Evolutionary conservation across 306 rosid genomes (phyloP).

Genomic region (Glycyrrhiza uralensis): DNA sequence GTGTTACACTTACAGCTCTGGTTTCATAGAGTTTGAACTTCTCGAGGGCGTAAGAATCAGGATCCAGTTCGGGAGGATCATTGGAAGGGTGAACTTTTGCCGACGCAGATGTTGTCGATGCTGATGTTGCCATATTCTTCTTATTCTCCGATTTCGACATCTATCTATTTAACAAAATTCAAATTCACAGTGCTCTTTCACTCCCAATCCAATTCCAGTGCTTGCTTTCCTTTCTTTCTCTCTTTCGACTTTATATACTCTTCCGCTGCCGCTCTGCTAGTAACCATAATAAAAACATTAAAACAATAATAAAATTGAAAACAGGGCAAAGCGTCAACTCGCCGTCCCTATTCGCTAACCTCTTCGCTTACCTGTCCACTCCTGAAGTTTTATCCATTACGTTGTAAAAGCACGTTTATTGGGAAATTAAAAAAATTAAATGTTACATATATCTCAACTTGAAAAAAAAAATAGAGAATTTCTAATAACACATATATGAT

Average conservation of each 20-base stretch:
- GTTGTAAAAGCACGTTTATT: no score
- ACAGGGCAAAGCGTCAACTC: no score
- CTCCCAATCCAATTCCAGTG: neutral
- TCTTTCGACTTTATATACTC: neutral
- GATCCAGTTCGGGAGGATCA: constrained; percentile 65
- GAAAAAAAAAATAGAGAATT: no score
- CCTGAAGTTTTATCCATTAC: no score
- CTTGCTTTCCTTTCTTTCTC: neutral
- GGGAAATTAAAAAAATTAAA: no score
- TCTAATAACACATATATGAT: no score
- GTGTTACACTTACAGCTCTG: constrained; percentile 64
- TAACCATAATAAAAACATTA: no score
- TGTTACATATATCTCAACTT: no score
- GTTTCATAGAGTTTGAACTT: constrained; percentile 90
- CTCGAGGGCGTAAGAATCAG: constrained; percentile 70
- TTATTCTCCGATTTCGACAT: constrained; percentile 55
- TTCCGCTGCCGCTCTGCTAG: neutral
- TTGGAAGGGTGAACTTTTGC: constrained; percentile 66
- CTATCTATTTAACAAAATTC: neutral
- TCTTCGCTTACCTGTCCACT: no score
- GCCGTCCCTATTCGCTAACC: no score
- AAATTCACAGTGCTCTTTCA: no score
- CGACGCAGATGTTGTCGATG: neutral
- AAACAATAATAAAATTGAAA: no score
- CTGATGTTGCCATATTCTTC: neutral